Evolutionary conservation across 2,329 filamentous ascomycete genomes (phyloP).

Genomic region (Ampelomyces quisqualis): DNA sequence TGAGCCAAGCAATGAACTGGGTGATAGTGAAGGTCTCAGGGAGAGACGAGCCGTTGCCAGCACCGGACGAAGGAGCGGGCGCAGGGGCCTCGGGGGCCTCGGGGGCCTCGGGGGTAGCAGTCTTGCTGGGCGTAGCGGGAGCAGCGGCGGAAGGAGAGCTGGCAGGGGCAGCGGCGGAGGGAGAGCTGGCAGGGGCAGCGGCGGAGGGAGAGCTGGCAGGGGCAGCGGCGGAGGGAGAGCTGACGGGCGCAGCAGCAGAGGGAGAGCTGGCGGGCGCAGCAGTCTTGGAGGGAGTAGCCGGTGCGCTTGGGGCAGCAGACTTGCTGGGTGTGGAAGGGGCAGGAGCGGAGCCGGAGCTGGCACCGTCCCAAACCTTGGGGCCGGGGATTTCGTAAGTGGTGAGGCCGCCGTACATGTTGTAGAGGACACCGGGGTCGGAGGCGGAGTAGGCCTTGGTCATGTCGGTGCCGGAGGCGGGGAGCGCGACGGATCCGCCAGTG

Average conservation of each 20-base stretch:
- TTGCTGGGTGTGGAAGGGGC: constrained; percentile 14
- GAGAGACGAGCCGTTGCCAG: constrained; percentile 21
- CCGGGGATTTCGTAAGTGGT: constrained; percentile 45
- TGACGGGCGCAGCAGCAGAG: constrained; percentile 6
- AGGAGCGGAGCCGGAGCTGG: constrained; percentile 17
- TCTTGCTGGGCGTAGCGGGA: constrained; percentile 7
- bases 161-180: too few relatives aligned
- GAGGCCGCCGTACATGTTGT: constrained; percentile 42
- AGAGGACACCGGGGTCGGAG: constrained; percentile 44
- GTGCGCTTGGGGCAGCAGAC: constrained; percentile 5
- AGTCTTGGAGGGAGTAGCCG: constrained; percentile 7
- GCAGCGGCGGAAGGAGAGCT: constrained; percentile 11
- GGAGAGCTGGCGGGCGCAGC: constrained; percentile 3
- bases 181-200: constrained; percentile 14
- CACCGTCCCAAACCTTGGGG: constrained; percentile 39
- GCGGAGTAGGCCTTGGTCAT: constrained; percentile 49
- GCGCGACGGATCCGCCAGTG: constrained; percentile 30
- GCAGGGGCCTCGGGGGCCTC: constrained; percentile 10
- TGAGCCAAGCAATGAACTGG: constrained; percentile 35
- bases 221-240: too few relatives aligned
- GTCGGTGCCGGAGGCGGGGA: constrained; percentile 44
- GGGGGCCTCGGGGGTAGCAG: constrained; percentile 10
- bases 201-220: constrained; percentile 18
- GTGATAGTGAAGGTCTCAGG: constrained; percentile 33
- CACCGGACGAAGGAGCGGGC: constrained; percentile 13